Conservation (phyloP, 2,329 filamentous ascomycete species). For the Endoconidiophora laricicola region DNA sequence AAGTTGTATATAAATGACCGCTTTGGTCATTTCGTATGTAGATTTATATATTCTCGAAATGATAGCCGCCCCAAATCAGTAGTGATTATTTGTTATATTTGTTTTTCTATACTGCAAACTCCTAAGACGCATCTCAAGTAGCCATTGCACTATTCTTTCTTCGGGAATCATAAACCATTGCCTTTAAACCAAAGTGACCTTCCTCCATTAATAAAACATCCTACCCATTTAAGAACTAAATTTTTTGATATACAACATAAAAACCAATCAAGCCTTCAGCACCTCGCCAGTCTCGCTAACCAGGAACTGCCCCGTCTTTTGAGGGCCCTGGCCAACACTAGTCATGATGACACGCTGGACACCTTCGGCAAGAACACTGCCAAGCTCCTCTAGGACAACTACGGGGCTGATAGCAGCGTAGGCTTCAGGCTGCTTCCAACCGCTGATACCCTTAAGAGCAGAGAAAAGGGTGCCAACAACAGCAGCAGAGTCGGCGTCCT, state of each 20-base stretch:
- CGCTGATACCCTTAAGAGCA: slow-evolving; percentile 44
- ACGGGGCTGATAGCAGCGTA: slow-evolving; percentile 30
- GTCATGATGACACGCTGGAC: slow-evolving; percentile 85
- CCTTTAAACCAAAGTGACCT: background rate
- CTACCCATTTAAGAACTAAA: background rate
- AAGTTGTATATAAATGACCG: too few relatives aligned
- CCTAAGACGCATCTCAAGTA: background rate
- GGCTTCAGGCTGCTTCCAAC: slow-evolving; percentile 49
- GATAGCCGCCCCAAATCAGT: too few relatives aligned
- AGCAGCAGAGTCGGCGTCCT: slow-evolving; percentile 55
- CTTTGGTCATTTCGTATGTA: background rate
- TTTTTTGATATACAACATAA: background rate
- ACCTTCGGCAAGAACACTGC: slow-evolving; percentile 53
- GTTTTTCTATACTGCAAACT: background rate
- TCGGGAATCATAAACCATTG: too few relatives aligned
- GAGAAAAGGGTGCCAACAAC: slow-evolving; percentile 67
- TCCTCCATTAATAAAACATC: slow-evolving; percentile 5
- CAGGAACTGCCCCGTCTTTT: slow-evolving; percentile 62
- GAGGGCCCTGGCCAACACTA: slow-evolving; percentile 74
- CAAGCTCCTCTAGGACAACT: slow-evolving; percentile 44
- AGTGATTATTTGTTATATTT: too few relatives aligned
- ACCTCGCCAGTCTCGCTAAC: slow-evolving; percentile 45
- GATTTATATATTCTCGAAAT: background rate
- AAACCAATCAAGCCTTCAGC: slow-evolving; percentile 6
- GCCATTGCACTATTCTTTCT: background rate